These are phyloP conservation scores for Claviceps sp. DNA, from an alignment of 2,329 filamentous ascomycete species.

Conservation along the genomic window DNA sequence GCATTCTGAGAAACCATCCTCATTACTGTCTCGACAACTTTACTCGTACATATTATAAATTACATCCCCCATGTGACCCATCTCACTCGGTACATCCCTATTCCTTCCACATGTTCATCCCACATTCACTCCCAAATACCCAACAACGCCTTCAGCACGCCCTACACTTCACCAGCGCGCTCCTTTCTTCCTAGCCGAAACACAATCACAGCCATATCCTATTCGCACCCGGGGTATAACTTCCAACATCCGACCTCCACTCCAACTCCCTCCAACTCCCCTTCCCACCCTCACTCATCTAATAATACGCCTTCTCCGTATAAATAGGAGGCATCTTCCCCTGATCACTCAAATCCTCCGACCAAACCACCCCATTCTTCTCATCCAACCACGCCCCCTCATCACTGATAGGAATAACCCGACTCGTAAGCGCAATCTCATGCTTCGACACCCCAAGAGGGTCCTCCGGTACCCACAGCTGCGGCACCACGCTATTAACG, in stretches of 20 bases:
- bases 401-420: constrained; percentile 58
- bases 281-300: constrained; percentile 4
- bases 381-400: constrained; percentile 57
- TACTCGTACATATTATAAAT: no score
- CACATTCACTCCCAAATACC: no score
- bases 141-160: no score
- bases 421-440: constrained; percentile 53
- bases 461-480: constrained; percentile 68
- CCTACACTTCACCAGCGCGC: no score
- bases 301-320: constrained; percentile 32
- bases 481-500: constrained; percentile 44
- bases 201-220: no score
- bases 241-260: no score
- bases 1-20: no score
- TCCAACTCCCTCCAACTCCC: background rate
- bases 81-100: no score
- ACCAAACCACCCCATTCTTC: constrained; percentile 37
- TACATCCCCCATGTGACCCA: no score
- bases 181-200: no score
- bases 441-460: constrained; percentile 54
- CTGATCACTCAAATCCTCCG: constrained; percentile 15
- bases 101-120: no score
- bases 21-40: no score
- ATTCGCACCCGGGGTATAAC: constrained; percentile 6
- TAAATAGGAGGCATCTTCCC: constrained; percentile 29